Base-by-base conservation (phyloP, 2,329 filamentous ascomycete genomes). In the Coniochaeta hoffmannii region DNA sequence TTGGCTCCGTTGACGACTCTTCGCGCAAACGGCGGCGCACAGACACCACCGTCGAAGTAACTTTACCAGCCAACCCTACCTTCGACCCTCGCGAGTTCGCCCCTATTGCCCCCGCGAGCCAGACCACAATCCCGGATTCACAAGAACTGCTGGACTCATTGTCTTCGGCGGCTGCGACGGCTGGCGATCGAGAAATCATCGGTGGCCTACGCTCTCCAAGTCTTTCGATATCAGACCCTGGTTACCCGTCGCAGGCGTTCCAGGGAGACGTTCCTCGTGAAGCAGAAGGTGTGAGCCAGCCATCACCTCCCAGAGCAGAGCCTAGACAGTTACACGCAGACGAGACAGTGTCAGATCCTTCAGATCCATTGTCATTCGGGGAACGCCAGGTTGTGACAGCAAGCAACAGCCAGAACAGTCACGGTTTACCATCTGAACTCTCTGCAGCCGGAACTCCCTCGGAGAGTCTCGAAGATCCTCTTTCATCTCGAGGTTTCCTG, bases 401-500 rank as follows among this genome's bases (percentile, higher is more conserved):
- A 15, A 46, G 9, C 4, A 46, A 46, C 41, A 46, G 19, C 12
- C 41, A 46, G 24, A 19, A 28, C 12, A 46, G 19, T 9, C 24
- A 26, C 19, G 19, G 12, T 28, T n/a, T 50, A 7, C 38, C 38
- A 17, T 34, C 26, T 3, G 49, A 17, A 14, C 14, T 30, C 34
- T 35, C 44, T 6, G 30, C 30, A 31, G 34, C 31, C 28, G 26
- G 49, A 22, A 12, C n/a, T 28, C 10, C 12, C 14, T 46, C 41
- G 24, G 41, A 8, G 8, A 46, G 7, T 26, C 31, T 4, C 19
- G 28, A 12, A 12, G 19, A 12, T 54, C 51, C 17, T 34, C 32
- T 24, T 26, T 52, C 51, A 11, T 53, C 55, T 4, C 35, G 38
- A 12, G 51, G 46, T 26, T 60, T 60, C 15, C 36, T 60, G 14